A percentile compares a stretch with the other conserved stretches of the same genome.
Evolutionary conservation across 768 basidiomycete genomes (phyloP).

Genomic region (Fomitopsis pulvina): DNA sequence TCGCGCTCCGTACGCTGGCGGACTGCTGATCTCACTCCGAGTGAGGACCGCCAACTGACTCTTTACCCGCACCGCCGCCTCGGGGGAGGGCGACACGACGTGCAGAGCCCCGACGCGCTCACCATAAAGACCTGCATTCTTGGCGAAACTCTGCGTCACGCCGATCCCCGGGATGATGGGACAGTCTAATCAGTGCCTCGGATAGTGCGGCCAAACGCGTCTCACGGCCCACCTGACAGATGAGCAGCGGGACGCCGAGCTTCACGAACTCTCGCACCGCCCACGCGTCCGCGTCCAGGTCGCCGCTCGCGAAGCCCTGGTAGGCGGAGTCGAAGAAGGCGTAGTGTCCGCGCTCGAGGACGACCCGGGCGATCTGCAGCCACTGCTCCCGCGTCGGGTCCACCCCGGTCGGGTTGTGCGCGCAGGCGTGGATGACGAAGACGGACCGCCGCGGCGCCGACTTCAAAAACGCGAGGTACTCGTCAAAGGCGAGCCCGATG

Average conservation of each 20-base stretch:
- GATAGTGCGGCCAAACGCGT: background rate
- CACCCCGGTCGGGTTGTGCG: slow-evolving; percentile 95
- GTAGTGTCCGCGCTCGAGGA: slow-evolving; percentile 71
- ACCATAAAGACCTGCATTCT: slow-evolving; percentile 93
- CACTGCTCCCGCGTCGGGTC: slow-evolving; percentile 90
- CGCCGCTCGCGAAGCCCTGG: slow-evolving; percentile 94
- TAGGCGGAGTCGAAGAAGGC: slow-evolving; percentile 96
- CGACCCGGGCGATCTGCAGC: slow-evolving; percentile 65
- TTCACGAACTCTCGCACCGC: slow-evolving; percentile 85
- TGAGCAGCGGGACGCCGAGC: slow-evolving; percentile 64
- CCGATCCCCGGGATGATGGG: background rate
- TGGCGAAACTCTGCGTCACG: slow-evolving; percentile 78
- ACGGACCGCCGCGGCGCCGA: slow-evolving; percentile 71
- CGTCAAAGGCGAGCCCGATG: slow-evolving; percentile 76
- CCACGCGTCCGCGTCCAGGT: slow-evolving; percentile 86
- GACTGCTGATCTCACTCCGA: slow-evolving; percentile 93
- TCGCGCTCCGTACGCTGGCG: slow-evolving; percentile 86
- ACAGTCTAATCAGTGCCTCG: background rate
- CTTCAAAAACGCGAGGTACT: slow-evolving; percentile 54
- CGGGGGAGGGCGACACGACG: slow-evolving; percentile 57
- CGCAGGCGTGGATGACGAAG: slow-evolving; percentile 89
- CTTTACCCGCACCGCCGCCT: slow-evolving; percentile 66
- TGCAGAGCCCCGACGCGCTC: slow-evolving; percentile 95
- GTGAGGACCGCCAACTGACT: slow-evolving; percentile 90
- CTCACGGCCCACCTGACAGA: slow-evolving; percentile 69